A percentile compares a stretch with the other conserved stretches of the same genome.
phyloP scores from a whole-genome alignment of 2,329 filamentous ascomycete genomes.

The Setomelanomma holmii region DNA sequence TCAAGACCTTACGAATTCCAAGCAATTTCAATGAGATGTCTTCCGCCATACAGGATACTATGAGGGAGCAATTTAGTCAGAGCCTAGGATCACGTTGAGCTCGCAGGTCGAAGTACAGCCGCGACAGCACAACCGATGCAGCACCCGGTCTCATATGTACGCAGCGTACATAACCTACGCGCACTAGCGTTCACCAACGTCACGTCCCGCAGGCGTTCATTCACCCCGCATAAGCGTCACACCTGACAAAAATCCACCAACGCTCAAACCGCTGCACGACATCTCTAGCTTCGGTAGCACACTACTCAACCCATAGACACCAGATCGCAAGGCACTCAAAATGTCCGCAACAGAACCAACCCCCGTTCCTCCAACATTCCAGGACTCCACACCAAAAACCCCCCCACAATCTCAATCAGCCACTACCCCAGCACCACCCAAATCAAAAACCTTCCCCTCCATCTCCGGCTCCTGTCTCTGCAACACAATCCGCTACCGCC shows the following conservation, averaged over 20 bases:
- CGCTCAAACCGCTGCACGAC: background rate
- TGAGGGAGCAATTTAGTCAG: no score
- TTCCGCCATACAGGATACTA: no score
- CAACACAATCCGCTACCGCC: conserved; percentile 29
- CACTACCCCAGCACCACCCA: background rate
- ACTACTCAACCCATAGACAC: background rate
- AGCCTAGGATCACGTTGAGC: no score
- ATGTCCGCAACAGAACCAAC: background rate
- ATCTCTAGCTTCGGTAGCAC: background rate
- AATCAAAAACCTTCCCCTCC: conserved; percentile 30
- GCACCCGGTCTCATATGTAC: background rate
- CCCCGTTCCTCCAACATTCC: background rate
- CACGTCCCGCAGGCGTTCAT: no score
- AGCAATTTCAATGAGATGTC: no score
- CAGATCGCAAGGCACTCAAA: background rate
- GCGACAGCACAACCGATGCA: no score
- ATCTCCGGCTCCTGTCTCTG: conserved; percentile 40
- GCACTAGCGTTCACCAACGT: background rate
- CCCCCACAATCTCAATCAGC: background rate
- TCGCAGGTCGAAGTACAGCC: no score
- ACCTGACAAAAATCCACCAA: background rate
- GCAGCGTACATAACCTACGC: background rate
- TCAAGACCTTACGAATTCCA: no score
- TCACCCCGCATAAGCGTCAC: background rate
- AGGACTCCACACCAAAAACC: background rate